phyloP scores from a whole-genome alignment of 768 basidiomycete genomes.

The Suillus brevipes region DNA sequence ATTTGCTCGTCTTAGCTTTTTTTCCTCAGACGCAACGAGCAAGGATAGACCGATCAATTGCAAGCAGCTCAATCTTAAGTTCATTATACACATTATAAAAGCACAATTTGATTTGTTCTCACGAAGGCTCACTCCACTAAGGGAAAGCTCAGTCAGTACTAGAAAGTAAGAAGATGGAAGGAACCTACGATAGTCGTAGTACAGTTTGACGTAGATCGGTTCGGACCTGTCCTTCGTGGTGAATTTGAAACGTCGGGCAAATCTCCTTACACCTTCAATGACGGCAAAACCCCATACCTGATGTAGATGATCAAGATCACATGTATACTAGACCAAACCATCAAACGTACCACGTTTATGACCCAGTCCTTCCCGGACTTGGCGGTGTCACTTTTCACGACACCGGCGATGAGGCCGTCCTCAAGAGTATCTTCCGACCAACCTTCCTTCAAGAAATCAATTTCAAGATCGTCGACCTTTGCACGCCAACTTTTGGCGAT shows the following conservation, averaged over 20 bases:
- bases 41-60: neutral
- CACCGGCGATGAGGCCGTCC: conserved; percentile 31
- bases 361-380: conserved; percentile 61
- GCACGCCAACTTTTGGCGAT: conserved; percentile 49
- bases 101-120: neutral
- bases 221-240: conserved; percentile 27
- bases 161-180: neutral
- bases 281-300: conserved; percentile 59
- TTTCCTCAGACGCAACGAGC: neutral
- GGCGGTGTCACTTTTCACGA: conserved; percentile 53
- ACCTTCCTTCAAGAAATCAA: conserved; percentile 32
- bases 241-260: conserved; percentile 57
- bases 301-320: neutral
- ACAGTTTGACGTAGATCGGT: conserved; percentile 2
- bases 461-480: conserved; percentile 43
- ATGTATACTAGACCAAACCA: neutral
- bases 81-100: neutral
- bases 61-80: neutral
- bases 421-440: conserved; percentile 34
- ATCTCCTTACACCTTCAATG: conserved; percentile 51
- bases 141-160: neutral
- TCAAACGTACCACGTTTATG: conserved; percentile 49
- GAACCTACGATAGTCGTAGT: conserved; percentile 1
- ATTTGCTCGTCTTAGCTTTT: neutral
- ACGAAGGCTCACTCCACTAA: neutral